Base-by-base conservation (phyloP, 257 asterid genomes). In the Datura wrightii region DNA sequence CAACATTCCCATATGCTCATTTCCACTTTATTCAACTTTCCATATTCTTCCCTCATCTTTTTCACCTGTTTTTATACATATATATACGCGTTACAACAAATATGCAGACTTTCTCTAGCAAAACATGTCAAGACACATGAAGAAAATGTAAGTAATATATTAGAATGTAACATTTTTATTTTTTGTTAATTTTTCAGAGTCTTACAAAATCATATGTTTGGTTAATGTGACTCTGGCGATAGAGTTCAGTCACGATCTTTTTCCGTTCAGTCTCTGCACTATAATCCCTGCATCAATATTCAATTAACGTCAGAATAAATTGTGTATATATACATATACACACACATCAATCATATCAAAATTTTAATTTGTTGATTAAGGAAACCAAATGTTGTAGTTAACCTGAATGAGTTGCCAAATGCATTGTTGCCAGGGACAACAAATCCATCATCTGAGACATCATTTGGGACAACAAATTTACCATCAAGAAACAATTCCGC, bases 1-100 rank as follows among this genome's bases (percentile, higher is more conserved):
- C 93, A 89, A 18, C 93, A 85, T 86, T 89, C 93, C 93, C 93
- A 91, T 46, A 89, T 88, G 52, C 93, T 89, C 93, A 88, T 90
- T 79, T 86, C 92, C 14, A 60, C 83, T 65, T 19, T 83, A 56
- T 89, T 86, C 87, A 91, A 0, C 66, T 85, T 88, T 8, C 81
- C 79, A 69, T 85, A 89, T 37, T 62, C 82, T 36, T 85, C 91
- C 15, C 88, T 88, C 90, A 83, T 89, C 37, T 24, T 54, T 83
- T 71, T 88, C 74, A 83, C 91, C 93, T 90, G 66, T 18, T 74
- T 50, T 46, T 39, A 39, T 39, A 39, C 3, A 46, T 34, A 34
- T 34, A 65, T 6, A 65, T 2, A 8, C 0, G 5, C 72, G 39
- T 65, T 14, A 36, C 13, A 65, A 5, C 10, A 10, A 31, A 62